Conservation (phyloP, 495 filamentous ascomycete genomes). For the Penicillium herquei region DNA sequence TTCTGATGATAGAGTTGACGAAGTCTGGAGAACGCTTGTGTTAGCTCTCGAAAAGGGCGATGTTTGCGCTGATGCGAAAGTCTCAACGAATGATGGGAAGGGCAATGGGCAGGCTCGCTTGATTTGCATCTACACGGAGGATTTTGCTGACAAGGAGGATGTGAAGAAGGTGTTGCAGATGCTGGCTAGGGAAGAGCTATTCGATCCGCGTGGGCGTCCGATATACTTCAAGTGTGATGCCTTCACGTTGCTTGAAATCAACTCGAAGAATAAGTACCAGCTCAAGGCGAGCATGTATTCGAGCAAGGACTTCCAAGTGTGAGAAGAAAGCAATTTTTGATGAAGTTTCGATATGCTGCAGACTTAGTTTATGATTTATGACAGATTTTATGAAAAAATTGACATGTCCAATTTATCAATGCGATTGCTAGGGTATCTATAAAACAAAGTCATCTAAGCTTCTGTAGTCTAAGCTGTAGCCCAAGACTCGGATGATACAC, state of each 20-base stretch:
- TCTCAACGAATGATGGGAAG: conserved; percentile 53
- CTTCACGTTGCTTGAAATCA: conserved; percentile 69
- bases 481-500: not conserved
- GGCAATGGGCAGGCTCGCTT: conserved; percentile 39
- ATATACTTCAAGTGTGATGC: conserved; percentile 86
- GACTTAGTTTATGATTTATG: not conserved
- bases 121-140: conserved; percentile 74
- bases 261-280: conserved; percentile 63
- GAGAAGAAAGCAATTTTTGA: not conserved
- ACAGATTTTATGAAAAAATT: not conserved
- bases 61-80: conserved; percentile 69
- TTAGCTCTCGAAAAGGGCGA: conserved; percentile 60
- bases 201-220: conserved; percentile 41
- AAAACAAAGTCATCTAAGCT: not conserved
- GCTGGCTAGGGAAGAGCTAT: conserved; percentile 59
- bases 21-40: conserved; percentile 61
- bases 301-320: conserved; percentile 34
- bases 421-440: conserved; percentile 8
- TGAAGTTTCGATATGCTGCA: not conserved
- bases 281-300: conserved; percentile 57
- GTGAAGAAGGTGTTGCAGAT: conserved; percentile 62
- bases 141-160: conserved; percentile 68
- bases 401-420: not conserved
- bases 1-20: conserved; percentile 51
- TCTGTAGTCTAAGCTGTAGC: not conserved